phyloP scores from a whole-genome alignment of 495 filamentous ascomycete species.

The Talaromyces ruber region DNA sequence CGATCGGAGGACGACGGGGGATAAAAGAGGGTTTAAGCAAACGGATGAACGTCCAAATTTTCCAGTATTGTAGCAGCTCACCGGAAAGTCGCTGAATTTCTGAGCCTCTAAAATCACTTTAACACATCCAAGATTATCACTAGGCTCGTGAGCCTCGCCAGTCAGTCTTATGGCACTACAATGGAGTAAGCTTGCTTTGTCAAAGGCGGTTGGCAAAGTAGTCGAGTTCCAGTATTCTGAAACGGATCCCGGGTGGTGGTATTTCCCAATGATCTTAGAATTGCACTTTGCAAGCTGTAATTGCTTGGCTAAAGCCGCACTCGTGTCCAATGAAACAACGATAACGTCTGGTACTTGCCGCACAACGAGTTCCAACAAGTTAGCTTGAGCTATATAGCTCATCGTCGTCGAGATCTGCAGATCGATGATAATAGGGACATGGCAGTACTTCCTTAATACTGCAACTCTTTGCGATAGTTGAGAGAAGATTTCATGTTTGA shows the following conservation, averaged over 20 bases:
- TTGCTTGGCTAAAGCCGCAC: background rate
- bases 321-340: slow-evolving; percentile 7
- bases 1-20: slow-evolving; percentile 35
- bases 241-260: background rate
- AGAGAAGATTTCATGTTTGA: slow-evolving; percentile 7
- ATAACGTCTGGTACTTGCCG: slow-evolving; percentile 17
- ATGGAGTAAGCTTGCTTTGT: background rate
- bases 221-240: background rate
- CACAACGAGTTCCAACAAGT: slow-evolving; percentile 9
- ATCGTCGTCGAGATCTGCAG: background rate
- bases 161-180: slow-evolving; percentile 13
- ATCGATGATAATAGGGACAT: slow-evolving; percentile 16
- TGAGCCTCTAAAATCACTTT: background rate
- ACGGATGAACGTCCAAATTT: slow-evolving; percentile 46
- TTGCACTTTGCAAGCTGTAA: background rate
- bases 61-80: slow-evolving; percentile 27
- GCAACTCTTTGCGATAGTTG: slow-evolving; percentile 8
- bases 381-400: background rate
- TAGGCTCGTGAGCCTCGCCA: slow-evolving; percentile 4
- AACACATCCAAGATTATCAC: slow-evolving; percentile 10
- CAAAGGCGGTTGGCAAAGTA: background rate
- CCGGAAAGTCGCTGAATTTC: slow-evolving; percentile 7
- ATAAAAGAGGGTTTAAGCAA: slow-evolving; percentile 51
- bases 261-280: background rate
- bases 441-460: slow-evolving; percentile 11